Percentiles rank a stretch among this genome's conserved stretches.
These are phyloP conservation scores for Coprinopsis cinerea DNA, from an alignment of 768 basidiomycete genomes.

Conservation along the genomic window DNA sequence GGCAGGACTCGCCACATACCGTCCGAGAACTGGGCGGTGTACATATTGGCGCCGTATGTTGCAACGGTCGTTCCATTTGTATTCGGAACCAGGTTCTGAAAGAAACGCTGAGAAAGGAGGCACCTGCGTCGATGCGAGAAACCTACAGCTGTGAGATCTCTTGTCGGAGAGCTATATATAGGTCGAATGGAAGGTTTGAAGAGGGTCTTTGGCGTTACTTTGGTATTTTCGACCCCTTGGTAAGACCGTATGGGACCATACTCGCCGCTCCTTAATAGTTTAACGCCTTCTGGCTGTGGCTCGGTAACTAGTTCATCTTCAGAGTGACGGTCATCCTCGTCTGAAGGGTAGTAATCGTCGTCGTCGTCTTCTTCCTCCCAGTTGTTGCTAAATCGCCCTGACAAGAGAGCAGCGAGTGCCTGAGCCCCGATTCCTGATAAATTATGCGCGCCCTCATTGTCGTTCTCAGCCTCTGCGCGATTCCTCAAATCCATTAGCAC, in stretches of 20 bases:
- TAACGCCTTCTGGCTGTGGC: constrained; percentile 58
- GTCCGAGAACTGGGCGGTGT: constrained; percentile 79
- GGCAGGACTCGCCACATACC: constrained; percentile 32
- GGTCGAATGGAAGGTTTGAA: constrained; percentile 29
- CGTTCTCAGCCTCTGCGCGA: neutral
- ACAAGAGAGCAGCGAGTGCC: neutral
- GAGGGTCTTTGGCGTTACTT: constrained; percentile 42
- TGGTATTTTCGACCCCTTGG: constrained; percentile 33
- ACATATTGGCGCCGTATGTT: constrained; percentile 65
- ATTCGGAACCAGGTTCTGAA: constrained; percentile 71
- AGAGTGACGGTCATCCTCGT: constrained; percentile 28
- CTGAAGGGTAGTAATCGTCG: constrained; percentile 24
- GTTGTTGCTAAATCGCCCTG: neutral
- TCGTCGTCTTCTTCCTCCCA: constrained; percentile 20
- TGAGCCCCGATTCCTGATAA: neutral
- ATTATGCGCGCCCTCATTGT: neutral
- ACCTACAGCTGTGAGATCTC: constrained; percentile 10
- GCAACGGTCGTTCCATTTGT: constrained; percentile 77
- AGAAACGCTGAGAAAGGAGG: constrained; percentile 8
- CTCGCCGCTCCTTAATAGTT: constrained; percentile 69
- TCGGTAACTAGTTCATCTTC: constrained; percentile 36
- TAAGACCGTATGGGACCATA: constrained; percentile 65
- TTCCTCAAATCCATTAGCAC: neutral
- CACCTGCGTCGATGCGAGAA: neutral
- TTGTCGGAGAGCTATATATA: neutral